Conservation (phyloP, 1,284 basidiomycete species). For the Ganoderma lingzhi region DNA sequence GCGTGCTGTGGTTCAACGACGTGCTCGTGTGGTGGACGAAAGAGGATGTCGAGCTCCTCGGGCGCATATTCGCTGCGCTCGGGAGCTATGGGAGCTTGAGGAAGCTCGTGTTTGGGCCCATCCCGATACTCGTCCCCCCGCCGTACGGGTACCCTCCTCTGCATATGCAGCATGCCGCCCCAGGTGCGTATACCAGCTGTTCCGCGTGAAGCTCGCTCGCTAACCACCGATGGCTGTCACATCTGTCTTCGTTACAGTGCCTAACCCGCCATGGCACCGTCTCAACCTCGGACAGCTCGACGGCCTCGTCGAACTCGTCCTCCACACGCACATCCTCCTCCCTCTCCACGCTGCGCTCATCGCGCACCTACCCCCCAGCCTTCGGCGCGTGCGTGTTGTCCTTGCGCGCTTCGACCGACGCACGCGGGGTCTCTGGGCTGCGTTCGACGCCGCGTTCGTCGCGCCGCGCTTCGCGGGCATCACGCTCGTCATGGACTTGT, state of each 20-base stretch:
- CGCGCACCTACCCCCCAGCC: constrained; percentile 10
- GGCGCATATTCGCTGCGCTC: not conserved
- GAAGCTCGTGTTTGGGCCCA: constrained; percentile 10
- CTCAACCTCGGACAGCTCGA: constrained; percentile 9
- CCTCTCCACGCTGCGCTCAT: constrained; percentile 5
- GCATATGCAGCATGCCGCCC: not conserved
- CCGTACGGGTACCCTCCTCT: constrained; percentile 3
- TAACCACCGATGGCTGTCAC: not conserved
- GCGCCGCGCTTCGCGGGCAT: not conserved
- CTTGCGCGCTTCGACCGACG: not conserved
- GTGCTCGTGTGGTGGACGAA: constrained; percentile 10
- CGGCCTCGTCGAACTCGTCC: constrained; percentile 12
- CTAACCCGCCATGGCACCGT: constrained; percentile 4
- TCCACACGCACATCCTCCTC: constrained; percentile 8
- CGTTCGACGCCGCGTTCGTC: constrained; percentile 13
- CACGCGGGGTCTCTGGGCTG: not conserved
- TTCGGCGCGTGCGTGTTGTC: constrained; percentile 6
- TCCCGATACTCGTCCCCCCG: constrained; percentile 10
- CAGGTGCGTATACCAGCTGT: not conserved
- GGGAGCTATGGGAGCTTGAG: not conserved
- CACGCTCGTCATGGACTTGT: constrained; percentile 10
- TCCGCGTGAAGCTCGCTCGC: not conserved
- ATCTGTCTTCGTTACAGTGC: not conserved
- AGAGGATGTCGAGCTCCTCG: constrained; percentile 7
- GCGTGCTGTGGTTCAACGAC: constrained; percentile 19